Percentiles rank a stretch among this genome's conserved stretches.
Conservation (phyloP, 2,329 filamentous ascomycete genomes). For the Cordyceps pruinosa region DNA sequence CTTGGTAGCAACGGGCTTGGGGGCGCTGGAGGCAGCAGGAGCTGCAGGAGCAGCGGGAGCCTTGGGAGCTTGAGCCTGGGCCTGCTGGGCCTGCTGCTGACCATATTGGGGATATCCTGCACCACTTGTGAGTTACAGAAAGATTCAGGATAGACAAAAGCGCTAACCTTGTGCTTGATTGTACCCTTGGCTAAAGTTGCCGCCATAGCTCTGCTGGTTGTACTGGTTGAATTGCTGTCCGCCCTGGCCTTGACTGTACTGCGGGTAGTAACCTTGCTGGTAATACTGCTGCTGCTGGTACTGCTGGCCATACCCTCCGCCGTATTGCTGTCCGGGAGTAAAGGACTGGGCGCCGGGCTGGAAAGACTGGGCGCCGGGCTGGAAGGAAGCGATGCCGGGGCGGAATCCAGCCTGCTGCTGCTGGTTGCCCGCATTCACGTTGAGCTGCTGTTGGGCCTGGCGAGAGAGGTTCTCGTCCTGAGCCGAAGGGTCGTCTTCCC, state of each 20-base stretch:
- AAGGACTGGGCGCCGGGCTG: constrained; percentile 46
- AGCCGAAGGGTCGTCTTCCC: constrained; percentile 79
- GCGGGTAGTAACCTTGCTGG: constrained; percentile 50
- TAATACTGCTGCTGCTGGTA: constrained; percentile 51
- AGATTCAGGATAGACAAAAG: not conserved
- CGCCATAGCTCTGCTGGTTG: constrained; percentile 41
- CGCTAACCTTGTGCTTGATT: constrained; percentile 38
- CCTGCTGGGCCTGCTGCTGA: constrained; percentile 38
- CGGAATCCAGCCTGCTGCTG: constrained; percentile 42
- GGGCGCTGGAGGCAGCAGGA: constrained; percentile 36
- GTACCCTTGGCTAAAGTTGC: constrained; percentile 47
- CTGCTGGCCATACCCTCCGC: constrained; percentile 48
- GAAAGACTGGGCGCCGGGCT: constrained; percentile 64
- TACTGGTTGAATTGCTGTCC: constrained; percentile 36
- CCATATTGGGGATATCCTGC: constrained; percentile 48
- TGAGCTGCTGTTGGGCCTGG: constrained; percentile 69
- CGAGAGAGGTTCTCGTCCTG: constrained; percentile 73
- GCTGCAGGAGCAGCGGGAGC: constrained; percentile 38
- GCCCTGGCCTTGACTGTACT: constrained; percentile 39
- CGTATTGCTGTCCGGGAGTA: constrained; percentile 48
- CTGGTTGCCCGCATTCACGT: constrained; percentile 52
- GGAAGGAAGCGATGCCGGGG: constrained; percentile 63
- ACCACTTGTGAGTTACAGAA: constrained; percentile 14
- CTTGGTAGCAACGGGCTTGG: constrained; percentile 58
- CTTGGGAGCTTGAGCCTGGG: constrained; percentile 35